Evolutionary conservation across 2,329 filamentous ascomycete genomes (phyloP), one percentile per base, ranked within the genome.

Genomic region (Blastomyces gilchristii): DNA sequence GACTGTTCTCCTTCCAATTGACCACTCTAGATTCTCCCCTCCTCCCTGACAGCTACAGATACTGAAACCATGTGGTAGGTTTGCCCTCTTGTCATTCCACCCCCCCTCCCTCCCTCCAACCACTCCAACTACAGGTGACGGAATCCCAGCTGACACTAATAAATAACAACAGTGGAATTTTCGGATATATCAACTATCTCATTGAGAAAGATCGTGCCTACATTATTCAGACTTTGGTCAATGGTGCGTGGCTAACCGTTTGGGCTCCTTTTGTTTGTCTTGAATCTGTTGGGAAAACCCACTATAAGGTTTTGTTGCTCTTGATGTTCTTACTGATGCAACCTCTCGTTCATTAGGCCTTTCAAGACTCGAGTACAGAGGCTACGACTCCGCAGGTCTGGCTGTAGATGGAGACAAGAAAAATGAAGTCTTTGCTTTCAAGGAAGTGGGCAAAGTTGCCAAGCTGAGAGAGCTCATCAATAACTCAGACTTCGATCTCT

Each of bases 121-220:
- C n/a, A 22, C n/a, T 22, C n/a, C n/a, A 2, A 12, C 22, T 50
- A 3, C 58, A 1, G 5, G 28, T 47, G 57, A 14, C 31, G 9
- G 22, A 4, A 43, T 43, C 39, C 22, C 39, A 28, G 43, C 57
- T 50, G 22, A 50, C 47, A 50, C 18, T 9, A 28, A 16, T 28
- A 28, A 14, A 22, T 22, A 22, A 22, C 68, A 93, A 28, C 68
- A 93, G 90, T 87, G 90, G 90, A 78, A 95, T 94, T 80, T 95
- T 97, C 82, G 93, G 93, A 73, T 97, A 97, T 84, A 90, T 97
- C 82, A 97, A 97, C 83, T 97, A 97, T 81, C 83, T 97, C 77
- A 91, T 97, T 77, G 94, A 97, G 85, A 97, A 96, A 85, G 93
- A 97, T 82, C 87, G 94, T 78, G 92, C 90, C 80, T 95, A 89